Conservation (phyloP, 2,329 filamentous ascomycete species). For the Sporothrix pseudoabietina region DNA sequence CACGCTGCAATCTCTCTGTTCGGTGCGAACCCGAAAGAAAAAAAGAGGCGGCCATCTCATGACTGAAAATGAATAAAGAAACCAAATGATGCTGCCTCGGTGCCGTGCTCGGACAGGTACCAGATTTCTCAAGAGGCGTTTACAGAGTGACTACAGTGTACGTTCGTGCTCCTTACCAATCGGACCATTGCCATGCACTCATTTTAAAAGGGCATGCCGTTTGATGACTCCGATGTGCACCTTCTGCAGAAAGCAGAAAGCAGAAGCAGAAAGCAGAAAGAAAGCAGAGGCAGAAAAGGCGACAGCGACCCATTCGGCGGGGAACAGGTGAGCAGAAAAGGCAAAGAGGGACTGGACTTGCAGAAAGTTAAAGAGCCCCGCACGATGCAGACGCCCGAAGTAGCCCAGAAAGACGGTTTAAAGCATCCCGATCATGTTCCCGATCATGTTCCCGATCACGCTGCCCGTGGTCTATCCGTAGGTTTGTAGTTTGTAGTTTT, state of each 20-base stretch:
- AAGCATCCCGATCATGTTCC: not conserved
- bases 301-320: not conserved
- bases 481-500: not conserved
- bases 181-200: slow-evolving; percentile 3
- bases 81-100: not conserved
- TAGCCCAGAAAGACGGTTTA: not conserved
- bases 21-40: not conserved
- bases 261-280: not conserved
- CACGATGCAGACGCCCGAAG: slow-evolving; percentile 21
- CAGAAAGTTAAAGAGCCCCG: not conserved
- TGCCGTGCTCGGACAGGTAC: not conserved
- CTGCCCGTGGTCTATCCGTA: not conserved
- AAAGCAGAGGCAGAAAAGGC: not conserved
- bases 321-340: not conserved
- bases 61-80: not conserved
- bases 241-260: not conserved
- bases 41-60: not conserved
- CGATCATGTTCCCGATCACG: not conserved
- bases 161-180: not conserved
- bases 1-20: not conserved
- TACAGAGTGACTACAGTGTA: not conserved
- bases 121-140: not conserved
- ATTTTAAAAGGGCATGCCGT: not conserved
- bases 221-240: not conserved
- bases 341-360: not conserved